Conservation (phyloP, 2,329 filamentous ascomycete genomes). For the Colletotrichum tofieldiae region DNA sequence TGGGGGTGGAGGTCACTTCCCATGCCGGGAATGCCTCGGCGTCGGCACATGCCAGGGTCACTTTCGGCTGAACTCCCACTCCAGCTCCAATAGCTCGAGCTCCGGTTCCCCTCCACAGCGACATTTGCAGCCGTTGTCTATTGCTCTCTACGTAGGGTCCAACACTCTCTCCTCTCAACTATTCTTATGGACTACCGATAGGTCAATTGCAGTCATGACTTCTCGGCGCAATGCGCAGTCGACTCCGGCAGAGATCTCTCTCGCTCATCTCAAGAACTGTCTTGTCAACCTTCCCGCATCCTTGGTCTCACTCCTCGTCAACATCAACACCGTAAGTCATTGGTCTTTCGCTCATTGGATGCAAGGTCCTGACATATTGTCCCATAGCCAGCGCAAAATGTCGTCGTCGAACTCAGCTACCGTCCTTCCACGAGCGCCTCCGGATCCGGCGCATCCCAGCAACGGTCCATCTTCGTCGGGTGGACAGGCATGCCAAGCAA, state of each 20-base stretch:
- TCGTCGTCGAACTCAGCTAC: slow-evolving; percentile 92
- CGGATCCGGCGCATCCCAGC: slow-evolving; percentile 62
- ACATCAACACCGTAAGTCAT: slow-evolving; percentile 85
- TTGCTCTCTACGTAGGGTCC: slow-evolving; percentile 17
- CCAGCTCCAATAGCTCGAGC: slow-evolving; percentile 30
- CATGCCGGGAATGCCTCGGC: slow-evolving; percentile 45
- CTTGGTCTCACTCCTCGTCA: slow-evolving; percentile 87
- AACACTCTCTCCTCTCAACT: slow-evolving; percentile 14
- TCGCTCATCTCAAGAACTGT: slow-evolving; percentile 93
- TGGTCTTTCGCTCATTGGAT: slow-evolving; percentile 15
- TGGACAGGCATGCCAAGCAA: slow-evolving; percentile 99
- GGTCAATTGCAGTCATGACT: slow-evolving; percentile 56
- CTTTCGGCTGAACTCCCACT: slow-evolving; percentile 33
- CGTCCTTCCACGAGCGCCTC: slow-evolving; percentile 64
- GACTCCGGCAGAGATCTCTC: slow-evolving; percentile 84
- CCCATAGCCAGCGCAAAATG: slow-evolving; percentile 89
- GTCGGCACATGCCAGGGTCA: slow-evolving; percentile 51
- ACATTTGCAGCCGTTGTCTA: neutral
- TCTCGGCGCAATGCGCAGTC: slow-evolving; percentile 71
- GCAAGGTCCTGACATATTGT: neutral
- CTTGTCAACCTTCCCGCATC: slow-evolving; percentile 92
- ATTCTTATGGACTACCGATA: slow-evolving; percentile 17
- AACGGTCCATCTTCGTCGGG: slow-evolving; percentile 86
- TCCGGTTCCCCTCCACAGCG: slow-evolving; percentile 22
- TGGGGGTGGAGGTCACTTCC: slow-evolving; percentile 30